phyloP scores from a whole-genome alignment of 2,329 filamentous ascomycete species.

The Aspergillus ruber region DNA sequence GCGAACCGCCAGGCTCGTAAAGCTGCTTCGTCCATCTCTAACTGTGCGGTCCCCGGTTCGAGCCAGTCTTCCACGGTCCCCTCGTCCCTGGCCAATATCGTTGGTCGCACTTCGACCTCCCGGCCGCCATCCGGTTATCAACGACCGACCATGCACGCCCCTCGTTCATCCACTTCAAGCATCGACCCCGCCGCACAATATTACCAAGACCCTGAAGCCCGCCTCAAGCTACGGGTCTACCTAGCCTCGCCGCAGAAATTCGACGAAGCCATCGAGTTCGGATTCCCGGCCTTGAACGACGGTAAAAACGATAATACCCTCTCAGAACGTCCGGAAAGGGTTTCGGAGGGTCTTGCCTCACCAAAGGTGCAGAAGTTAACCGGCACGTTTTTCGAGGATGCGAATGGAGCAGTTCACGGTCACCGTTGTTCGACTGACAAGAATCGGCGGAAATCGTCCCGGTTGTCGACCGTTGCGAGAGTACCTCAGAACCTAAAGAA shows the following conservation, averaged over 20 bases:
- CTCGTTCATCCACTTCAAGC: slow-evolving; percentile 45
- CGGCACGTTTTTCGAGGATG: slow-evolving; percentile 45
- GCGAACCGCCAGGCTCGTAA: slow-evolving; percentile 56
- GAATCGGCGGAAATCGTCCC: slow-evolving; percentile 13
- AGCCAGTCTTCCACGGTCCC: slow-evolving; percentile 40
- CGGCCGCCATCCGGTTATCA: slow-evolving; percentile 30
- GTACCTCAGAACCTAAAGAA: slow-evolving; percentile 5
- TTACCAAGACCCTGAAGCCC: slow-evolving; percentile 84
- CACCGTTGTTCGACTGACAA: not conserved
- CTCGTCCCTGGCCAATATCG: slow-evolving; percentile 20
- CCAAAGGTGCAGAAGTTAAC: slow-evolving; percentile 40
- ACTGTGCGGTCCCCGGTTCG: slow-evolving; percentile 19
- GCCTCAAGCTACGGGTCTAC: slow-evolving; percentile 77
- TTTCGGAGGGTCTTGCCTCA: slow-evolving; percentile 20
- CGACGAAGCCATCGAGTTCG: slow-evolving; percentile 89
- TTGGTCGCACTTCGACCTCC: slow-evolving; percentile 30
- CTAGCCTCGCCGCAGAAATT: slow-evolving; percentile 89
- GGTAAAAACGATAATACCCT: slow-evolving; percentile 21
- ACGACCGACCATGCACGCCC: slow-evolving; percentile 52
- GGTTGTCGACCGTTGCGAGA: slow-evolving; percentile 8
- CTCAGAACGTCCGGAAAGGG: slow-evolving; percentile 4
- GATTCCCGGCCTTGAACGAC: slow-evolving; percentile 59
- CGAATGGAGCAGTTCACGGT: slow-evolving; percentile 33
- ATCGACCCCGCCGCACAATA: slow-evolving; percentile 70
- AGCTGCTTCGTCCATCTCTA: slow-evolving; percentile 36